Evolutionary conservation across 129 eudicot genomes (phyloP).

Genomic region (Cynara cardunculus): DNA sequence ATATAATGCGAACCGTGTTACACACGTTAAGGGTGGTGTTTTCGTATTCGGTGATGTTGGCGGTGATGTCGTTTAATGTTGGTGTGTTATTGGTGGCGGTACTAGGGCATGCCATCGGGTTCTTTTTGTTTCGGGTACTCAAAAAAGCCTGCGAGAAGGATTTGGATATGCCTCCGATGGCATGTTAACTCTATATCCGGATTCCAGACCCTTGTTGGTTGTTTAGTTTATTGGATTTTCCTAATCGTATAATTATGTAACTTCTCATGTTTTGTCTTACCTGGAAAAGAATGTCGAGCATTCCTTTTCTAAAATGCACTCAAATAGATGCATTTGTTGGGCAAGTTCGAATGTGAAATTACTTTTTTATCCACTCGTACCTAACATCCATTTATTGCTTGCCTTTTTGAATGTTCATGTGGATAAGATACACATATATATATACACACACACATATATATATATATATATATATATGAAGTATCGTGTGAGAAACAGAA

Average conservation of each 20-base stretch:
- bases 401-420: neutral
- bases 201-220: neutral
- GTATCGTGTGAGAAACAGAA: no score
- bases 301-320: neutral
- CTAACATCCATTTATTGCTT: neutral
- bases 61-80: slow-evolving; percentile 72
- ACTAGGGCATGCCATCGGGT: slow-evolving; percentile 67
- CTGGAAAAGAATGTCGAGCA: neutral
- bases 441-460: no score
- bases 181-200: slow-evolving; percentile 18
- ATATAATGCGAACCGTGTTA: slow-evolving; percentile 39
- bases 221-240: neutral
- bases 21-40: slow-evolving; percentile 50
- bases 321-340: neutral
- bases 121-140: slow-evolving; percentile 48
- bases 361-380: neutral
- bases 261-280: neutral
- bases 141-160: slow-evolving; percentile 26
- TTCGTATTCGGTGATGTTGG: slow-evolving; percentile 70
- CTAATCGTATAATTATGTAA: neutral
- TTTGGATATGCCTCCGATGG: slow-evolving; percentile 42
- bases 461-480: no score
- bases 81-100: slow-evolving; percentile 63
- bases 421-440: no score
- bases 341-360: neutral